These are phyloP conservation scores for Rhytidiadelphus loreus DNA, from an alignment of 225 moss, liverwort and hornwort species.

Conservation along the genomic window DNA sequence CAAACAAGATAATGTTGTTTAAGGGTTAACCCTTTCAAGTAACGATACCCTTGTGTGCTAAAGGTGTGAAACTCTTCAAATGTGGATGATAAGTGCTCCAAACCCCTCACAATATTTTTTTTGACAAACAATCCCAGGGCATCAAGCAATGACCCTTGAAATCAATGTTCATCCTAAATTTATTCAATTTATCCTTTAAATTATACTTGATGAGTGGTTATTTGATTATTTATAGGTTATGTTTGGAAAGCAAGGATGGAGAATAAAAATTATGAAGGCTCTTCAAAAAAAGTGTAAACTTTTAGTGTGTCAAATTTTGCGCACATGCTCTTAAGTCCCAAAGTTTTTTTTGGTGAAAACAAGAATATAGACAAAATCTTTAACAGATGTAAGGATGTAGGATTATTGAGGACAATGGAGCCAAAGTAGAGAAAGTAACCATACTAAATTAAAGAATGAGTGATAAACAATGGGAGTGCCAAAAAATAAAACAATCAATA, in stretches of 20 bases:
- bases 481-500: neutral
- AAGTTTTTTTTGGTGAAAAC: neutral
- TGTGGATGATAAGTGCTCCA: neutral
- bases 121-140: neutral
- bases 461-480: neutral
- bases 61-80: neutral
- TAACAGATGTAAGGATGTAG: rapidly evolving
- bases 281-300: neutral
- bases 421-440: neutral
- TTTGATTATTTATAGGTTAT: neutral
- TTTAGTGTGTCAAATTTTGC: rapidly evolving
- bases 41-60: neutral
- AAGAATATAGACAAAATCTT: neutral
- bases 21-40: rapidly evolving
- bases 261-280: neutral
- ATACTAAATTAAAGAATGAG: neutral
- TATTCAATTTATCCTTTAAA: neutral
- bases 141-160: neutral
- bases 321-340: neutral
- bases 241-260: rapidly evolving
- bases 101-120: rapidly evolving
- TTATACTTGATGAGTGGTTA: neutral
- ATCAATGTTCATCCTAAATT: neutral
- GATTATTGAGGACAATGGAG: neutral
- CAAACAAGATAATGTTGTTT: neutral